Evolutionary conservation across 148 eudicot species (phyloP).

Genomic region (Rhododendron williamsianum): DNA sequence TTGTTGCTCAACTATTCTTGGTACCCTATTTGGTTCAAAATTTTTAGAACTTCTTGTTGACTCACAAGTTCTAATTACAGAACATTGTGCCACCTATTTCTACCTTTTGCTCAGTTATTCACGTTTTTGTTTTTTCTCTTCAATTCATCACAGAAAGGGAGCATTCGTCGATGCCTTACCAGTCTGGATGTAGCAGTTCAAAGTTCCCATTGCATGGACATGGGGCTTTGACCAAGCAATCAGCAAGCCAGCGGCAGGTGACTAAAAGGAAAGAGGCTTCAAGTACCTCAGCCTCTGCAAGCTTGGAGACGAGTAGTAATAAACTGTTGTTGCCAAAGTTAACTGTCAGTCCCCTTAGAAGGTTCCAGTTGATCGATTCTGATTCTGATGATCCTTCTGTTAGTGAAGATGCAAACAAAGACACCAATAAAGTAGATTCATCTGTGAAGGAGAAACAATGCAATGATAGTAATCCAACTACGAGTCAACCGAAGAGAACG

Average conservation of each 20-base stretch:
- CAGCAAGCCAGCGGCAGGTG: slow-evolving; percentile 21
- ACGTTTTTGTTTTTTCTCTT: background rate
- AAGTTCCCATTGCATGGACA: slow-evolving; percentile 53
- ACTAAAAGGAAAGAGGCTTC: slow-evolving; percentile 37
- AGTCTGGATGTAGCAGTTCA: slow-evolving; percentile 71
- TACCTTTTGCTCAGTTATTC: background rate
- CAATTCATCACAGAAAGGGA: slow-evolving; percentile 27
- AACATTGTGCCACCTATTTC: background rate
- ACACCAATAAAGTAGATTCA: slow-evolving; percentile 17
- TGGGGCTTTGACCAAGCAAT: slow-evolving; percentile 49
- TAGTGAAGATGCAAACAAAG: slow-evolving; percentile 15
- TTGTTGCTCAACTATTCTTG: background rate
- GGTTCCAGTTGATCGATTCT: slow-evolving; percentile 79
- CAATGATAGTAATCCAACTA: slow-evolving; percentile 14
- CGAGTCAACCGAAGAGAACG: slow-evolving; percentile 17
- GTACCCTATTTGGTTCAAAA: background rate
- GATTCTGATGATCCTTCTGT: slow-evolving; percentile 57
- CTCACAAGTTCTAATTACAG: background rate
- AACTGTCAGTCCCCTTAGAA: slow-evolving; percentile 70
- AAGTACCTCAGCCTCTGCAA: slow-evolving; percentile 29
- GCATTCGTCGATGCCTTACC: slow-evolving; percentile 24
- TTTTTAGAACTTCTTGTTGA: background rate
- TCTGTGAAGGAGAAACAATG: slow-evolving; percentile 25
- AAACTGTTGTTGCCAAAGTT: slow-evolving; percentile 35
- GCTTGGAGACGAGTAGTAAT: slow-evolving; percentile 33